Evolutionary conservation across 1,284 basidiomycete species (phyloP).

Genomic region (Ganoderma meredithae): DNA sequence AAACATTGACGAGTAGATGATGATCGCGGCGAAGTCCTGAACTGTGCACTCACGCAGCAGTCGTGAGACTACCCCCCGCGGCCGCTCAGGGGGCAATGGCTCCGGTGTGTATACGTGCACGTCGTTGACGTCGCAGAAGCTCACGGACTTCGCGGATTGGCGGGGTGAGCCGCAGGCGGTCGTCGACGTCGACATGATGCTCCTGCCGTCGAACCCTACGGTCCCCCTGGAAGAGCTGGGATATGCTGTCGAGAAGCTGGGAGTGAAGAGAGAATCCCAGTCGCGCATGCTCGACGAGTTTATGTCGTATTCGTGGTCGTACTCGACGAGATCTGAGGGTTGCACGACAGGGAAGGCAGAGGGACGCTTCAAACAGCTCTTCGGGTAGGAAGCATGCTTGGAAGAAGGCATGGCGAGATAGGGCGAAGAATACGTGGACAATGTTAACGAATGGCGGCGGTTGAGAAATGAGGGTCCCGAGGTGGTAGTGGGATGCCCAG

Average conservation of each 20-base stretch:
- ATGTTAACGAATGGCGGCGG: background rate
- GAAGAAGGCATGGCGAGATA: background rate
- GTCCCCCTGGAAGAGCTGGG: background rate
- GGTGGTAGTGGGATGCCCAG: background rate
- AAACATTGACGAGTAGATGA: background rate
- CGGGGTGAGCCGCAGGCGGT: background rate
- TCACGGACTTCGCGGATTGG: background rate
- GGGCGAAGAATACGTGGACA: background rate
- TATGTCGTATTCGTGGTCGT: constrained; percentile 4
- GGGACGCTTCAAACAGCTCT: constrained; percentile 6
- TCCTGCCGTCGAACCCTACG: background rate
- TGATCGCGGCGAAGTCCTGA: no score
- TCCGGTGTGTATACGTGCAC: background rate
- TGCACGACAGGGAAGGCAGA: background rate
- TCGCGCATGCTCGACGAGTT: constrained; percentile 1
- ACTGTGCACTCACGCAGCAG: background rate
- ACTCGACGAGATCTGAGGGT: background rate
- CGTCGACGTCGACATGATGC: background rate
- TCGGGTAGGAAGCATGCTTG: background rate
- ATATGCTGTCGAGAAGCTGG: background rate
- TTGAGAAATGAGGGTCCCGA: background rate
- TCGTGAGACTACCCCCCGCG: background rate
- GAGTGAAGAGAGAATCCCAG: background rate
- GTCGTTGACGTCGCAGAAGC: constrained; percentile 1
- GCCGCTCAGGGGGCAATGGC: background rate